phyloP scores from a whole-genome alignment of 345 rosid genomes.

The Zanthoxylum bungeanum region DNA sequence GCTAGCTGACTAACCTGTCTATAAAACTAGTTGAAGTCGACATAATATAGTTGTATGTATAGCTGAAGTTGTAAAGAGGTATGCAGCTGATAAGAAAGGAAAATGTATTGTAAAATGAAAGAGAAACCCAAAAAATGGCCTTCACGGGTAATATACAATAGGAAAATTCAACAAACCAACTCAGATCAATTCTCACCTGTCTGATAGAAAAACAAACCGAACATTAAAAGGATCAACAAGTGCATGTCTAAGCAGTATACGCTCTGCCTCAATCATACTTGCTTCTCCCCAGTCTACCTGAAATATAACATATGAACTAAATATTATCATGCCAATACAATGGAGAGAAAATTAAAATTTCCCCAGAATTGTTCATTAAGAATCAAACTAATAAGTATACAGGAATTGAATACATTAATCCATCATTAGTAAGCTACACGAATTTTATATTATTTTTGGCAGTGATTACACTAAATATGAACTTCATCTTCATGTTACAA shows the following conservation, averaged over 20 bases:
- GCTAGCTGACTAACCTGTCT: conserved; percentile 68
- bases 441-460: neutral
- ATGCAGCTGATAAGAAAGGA: conserved; percentile 82
- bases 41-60: conserved; percentile 85
- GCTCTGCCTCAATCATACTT: conserved; percentile 95
- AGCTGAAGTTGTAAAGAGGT: conserved; percentile 93
- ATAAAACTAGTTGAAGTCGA: conserved; percentile 87
- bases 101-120: conserved; percentile 30
- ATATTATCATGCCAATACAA: conserved; percentile 6
- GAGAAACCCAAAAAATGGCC: neutral
- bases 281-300: conserved; percentile 99
- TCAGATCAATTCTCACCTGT: conserved; percentile 54
- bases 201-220: conserved; percentile 92
- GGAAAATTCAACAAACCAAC: neutral
- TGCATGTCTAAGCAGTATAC: conserved; percentile 86
- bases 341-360: neutral
- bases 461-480: neutral
- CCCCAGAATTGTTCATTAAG: neutral
- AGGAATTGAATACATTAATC: neutral
- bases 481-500: neutral
- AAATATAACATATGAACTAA: conserved; percentile 15
- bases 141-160: neutral
- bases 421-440: neutral
- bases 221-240: conserved; percentile 67
- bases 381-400: neutral